Conservation (phyloP, 768 basidiomycete genomes). For the Russula earlei region DNA sequence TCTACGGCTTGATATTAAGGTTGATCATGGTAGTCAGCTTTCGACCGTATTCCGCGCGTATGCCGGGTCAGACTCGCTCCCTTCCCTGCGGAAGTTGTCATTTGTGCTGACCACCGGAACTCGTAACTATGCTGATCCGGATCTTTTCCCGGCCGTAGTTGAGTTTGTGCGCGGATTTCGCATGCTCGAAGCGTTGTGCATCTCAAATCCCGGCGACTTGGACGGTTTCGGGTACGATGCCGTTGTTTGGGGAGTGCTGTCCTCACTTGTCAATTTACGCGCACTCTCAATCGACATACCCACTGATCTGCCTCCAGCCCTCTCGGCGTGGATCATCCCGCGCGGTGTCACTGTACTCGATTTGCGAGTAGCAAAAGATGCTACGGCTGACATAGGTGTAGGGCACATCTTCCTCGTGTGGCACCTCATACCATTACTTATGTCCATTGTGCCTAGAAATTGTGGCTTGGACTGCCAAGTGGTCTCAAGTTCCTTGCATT, state of each 20-base stretch:
- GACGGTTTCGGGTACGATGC: conserved; percentile 58
- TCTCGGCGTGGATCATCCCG: conserved; percentile 64
- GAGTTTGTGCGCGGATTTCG: conserved; percentile 53
- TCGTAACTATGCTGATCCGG: conserved; percentile 37
- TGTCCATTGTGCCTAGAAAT: neutral
- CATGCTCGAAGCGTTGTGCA: conserved; percentile 42
- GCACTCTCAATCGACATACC: conserved; percentile 55
- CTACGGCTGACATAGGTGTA: conserved; percentile 19
- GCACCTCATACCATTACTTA: conserved; percentile 22
- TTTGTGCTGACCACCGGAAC: conserved; percentile 29
- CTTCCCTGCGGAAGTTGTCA: conserved; percentile 57
- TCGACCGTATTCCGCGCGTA: conserved; percentile 42
- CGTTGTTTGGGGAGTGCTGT: conserved; percentile 61
- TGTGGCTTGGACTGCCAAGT: conserved; percentile 13
- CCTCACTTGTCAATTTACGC: conserved; percentile 42
- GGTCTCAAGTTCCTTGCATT: conserved; percentile 25
- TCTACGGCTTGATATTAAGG: conserved; percentile 46
- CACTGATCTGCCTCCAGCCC: conserved; percentile 47
- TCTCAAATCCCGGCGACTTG: conserved; percentile 33
- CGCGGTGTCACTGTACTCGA: conserved; percentile 35
- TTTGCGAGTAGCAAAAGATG: conserved; percentile 31
- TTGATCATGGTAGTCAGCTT: conserved; percentile 25
- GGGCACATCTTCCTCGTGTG: neutral
- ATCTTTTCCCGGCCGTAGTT: conserved; percentile 59
- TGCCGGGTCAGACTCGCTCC: conserved; percentile 30